Conservation (phyloP, 2,329 filamentous ascomycete species). For the Nigrospora oryzae region DNA sequence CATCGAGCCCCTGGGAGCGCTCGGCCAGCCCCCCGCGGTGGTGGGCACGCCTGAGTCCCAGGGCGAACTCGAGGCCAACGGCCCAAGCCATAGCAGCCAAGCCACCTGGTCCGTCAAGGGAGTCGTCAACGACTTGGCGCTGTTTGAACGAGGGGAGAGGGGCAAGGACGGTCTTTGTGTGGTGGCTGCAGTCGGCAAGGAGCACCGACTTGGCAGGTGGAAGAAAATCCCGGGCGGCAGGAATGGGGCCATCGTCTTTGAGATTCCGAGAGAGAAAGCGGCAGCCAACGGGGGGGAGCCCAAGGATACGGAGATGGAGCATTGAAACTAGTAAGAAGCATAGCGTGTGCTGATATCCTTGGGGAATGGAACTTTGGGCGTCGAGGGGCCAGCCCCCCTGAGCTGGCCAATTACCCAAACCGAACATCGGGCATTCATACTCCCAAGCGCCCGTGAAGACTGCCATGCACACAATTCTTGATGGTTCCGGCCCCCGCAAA, state of each 20-base stretch:
- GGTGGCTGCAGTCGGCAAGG: slow-evolving; percentile 77
- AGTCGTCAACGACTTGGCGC: slow-evolving; percentile 78
- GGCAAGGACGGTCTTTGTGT: slow-evolving; percentile 73
- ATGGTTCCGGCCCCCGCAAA: too few relatives aligned
- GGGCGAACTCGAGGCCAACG: slow-evolving; percentile 10
- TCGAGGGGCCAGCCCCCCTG: too few relatives aligned
- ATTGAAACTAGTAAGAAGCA: neutral
- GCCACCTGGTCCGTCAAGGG: slow-evolving; percentile 46
- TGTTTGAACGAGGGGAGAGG: slow-evolving; percentile 76
- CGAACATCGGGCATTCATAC: too few relatives aligned
- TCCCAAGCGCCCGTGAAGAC: too few relatives aligned
- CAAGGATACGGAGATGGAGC: slow-evolving; percentile 1
- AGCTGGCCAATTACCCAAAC: too few relatives aligned
- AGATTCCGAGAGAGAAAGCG: slow-evolving; percentile 48
- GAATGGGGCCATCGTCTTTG: slow-evolving; percentile 84
- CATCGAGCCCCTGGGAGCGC: slow-evolving; percentile 62
- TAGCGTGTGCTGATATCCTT: neutral
- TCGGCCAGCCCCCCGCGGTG: slow-evolving; percentile 34
- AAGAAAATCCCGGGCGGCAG: slow-evolving; percentile 54
- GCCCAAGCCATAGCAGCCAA: slow-evolving; percentile 9
- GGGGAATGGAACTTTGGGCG: neutral
- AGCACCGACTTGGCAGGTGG: slow-evolving; percentile 82
- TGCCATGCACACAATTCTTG: too few relatives aligned
- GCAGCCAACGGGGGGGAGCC: slow-evolving; percentile 9
- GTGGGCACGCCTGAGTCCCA: slow-evolving; percentile 6